These are phyloP conservation scores for Sphagnum contortum DNA, from an alignment of 225 moss, liverwort and hornwort species.

Conservation along the genomic window DNA sequence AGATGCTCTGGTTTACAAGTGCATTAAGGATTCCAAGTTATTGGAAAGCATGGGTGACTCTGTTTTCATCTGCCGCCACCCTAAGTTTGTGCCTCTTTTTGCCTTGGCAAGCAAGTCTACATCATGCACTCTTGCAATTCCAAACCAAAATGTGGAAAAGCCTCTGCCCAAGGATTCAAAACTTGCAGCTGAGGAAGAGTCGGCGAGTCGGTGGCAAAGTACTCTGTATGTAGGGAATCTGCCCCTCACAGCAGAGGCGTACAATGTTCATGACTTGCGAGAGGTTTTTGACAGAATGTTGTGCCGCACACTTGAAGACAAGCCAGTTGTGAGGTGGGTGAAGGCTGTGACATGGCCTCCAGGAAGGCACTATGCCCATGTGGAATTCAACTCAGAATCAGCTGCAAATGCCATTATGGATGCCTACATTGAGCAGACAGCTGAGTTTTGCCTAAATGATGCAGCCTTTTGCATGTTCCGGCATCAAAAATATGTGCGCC, in stretches of 20 bases:
- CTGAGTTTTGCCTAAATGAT: constrained; percentile 5
- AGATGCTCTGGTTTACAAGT: constrained; percentile 12
- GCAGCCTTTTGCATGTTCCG: constrained; percentile 6
- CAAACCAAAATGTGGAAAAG: not conserved
- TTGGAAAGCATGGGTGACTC: not conserved
- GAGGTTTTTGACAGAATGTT: constrained; percentile 6
- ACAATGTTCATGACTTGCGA: not conserved
- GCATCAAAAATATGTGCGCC: constrained; percentile 13
- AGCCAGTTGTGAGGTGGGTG: not conserved
- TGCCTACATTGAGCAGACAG: constrained; percentile 7
- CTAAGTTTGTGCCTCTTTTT: constrained; percentile 11
- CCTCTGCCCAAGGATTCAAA: not conserved
- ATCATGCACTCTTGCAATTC: not conserved
- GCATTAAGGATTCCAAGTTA: constrained; percentile 10
- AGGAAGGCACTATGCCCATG: constrained; percentile 7
- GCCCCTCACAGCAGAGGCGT: constrained; percentile 5
- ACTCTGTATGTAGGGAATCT: constrained; percentile 6
- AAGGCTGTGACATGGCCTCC: constrained; percentile 11
- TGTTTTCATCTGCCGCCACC: constrained; percentile 7
- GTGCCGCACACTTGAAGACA: not conserved
- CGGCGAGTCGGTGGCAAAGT: not conserved
- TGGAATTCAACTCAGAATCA: constrained; percentile 5
- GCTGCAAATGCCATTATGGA: constrained; percentile 9
- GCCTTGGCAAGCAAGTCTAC: not conserved
- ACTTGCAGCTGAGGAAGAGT: not conserved